phyloP scores from a whole-genome alignment of 2,329 filamentous ascomycete genomes.

The Cladosporium sp. region DNA sequence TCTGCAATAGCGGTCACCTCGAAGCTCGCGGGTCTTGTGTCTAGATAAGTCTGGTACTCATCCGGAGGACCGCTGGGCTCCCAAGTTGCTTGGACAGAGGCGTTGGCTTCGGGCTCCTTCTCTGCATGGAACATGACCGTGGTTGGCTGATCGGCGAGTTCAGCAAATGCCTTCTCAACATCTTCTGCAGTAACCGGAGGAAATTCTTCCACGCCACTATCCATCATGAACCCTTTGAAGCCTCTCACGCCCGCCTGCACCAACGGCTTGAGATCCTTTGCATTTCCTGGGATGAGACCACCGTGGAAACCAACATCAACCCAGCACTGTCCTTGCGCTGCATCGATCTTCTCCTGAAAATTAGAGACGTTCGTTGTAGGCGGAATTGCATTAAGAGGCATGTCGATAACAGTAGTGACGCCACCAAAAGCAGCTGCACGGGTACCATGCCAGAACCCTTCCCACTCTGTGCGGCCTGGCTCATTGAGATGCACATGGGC shows the following conservation, averaged over 20 bases:
- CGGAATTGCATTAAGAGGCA: conserved; percentile 95
- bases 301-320: conserved; percentile 99
- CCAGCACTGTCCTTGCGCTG: conserved; percentile 86
- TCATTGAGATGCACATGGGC: conserved; percentile 98
- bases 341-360: conserved; percentile 78
- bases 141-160: conserved; percentile 74
- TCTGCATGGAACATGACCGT: conserved; percentile 99
- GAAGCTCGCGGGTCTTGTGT: conserved; percentile 81
- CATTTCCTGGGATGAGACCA: conserved; percentile 87
- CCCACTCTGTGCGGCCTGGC: conserved; percentile 95
- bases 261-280: conserved; percentile 70
- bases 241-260: conserved; percentile 84
- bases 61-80: conserved; percentile 68
- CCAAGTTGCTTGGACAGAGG: conserved; percentile 68
- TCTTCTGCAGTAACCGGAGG: conserved; percentile 80
- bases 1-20: conserved; percentile 88
- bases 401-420: conserved; percentile 94
- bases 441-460: conserved; percentile 94
- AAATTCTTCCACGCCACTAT: conserved; percentile 95
- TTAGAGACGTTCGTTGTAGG: conserved; percentile 86
- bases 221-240: conserved; percentile 97
- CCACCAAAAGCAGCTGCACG: conserved; percentile 90
- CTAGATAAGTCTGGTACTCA: conserved; percentile 83
- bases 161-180: conserved; percentile 73
- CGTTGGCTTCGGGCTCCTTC: conserved; percentile 85